Percentiles rank a stretch among this genome's conserved stretches.
Evolutionary conservation across 2,329 filamentous ascomycete species (phyloP).

Genomic region (Alternaria sp.): DNA sequence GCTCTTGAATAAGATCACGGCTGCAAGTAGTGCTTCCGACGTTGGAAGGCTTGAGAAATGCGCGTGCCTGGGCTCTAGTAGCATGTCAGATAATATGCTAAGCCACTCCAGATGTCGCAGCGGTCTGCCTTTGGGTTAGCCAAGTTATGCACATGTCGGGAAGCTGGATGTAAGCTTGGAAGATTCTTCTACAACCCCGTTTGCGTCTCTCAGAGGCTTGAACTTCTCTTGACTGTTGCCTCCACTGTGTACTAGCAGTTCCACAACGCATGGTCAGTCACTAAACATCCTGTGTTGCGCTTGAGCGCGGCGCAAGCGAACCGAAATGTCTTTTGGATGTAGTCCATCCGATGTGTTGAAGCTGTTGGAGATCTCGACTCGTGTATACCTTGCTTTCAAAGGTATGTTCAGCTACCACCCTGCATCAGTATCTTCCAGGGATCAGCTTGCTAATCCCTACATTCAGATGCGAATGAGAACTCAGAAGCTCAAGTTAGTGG

Average conservation of each 20-base stretch:
- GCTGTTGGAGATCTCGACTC: slow-evolving; percentile 42
- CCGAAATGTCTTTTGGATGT: slow-evolving; percentile 43
- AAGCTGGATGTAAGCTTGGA: slow-evolving; percentile 19
- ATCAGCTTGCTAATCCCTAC: slow-evolving; percentile 16
- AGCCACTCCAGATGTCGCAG: slow-evolving; percentile 22
- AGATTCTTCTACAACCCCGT: slow-evolving; percentile 19
- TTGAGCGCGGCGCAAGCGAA: slow-evolving; percentile 36
- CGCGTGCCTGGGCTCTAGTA: slow-evolving; percentile 17
- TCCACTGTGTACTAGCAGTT: slow-evolving; percentile 11
- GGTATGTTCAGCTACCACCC: slow-evolving; percentile 25
- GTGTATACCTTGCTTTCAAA: slow-evolving; percentile 47
- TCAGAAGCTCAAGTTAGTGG: slow-evolving; percentile 44
- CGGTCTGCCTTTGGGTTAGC: slow-evolving; percentile 23
- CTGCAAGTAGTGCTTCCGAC: slow-evolving; percentile 11
- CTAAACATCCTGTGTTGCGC: slow-evolving; percentile 30
- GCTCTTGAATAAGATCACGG: slow-evolving; percentile 10
- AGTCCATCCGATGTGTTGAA: slow-evolving; percentile 45
- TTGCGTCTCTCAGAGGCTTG: slow-evolving; percentile 18
- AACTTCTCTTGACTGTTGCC: slow-evolving; percentile 26
- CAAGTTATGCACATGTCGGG: slow-evolving; percentile 13
- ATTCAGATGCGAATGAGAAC: slow-evolving; percentile 46
- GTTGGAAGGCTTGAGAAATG: slow-evolving; percentile 13
- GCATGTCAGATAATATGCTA: slow-evolving; percentile 22
- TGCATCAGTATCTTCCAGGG: not conserved
- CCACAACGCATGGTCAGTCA: slow-evolving; percentile 35